Evolutionary conservation across 2,329 filamentous ascomycete species (phyloP).

Genomic region (Macrophomina pseudophaseolina): DNA sequence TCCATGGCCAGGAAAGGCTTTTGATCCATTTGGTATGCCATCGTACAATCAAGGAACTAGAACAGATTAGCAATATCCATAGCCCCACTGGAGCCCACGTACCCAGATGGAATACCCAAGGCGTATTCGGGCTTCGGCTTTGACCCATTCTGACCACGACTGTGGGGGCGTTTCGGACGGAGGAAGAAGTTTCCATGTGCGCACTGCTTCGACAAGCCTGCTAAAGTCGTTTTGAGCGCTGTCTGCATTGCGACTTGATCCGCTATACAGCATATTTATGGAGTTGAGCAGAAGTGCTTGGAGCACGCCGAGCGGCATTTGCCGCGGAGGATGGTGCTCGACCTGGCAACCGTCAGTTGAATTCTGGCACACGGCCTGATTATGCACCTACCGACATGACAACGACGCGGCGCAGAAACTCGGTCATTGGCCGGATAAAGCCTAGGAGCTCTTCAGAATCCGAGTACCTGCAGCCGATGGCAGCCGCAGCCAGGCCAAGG

Average conservation of each 20-base stretch:
- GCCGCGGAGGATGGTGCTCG: slow-evolving; percentile 14
- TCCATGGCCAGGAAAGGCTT: slow-evolving; percentile 22
- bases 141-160: slow-evolving; percentile 20
- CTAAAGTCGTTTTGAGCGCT: slow-evolving; percentile 12
- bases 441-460: slow-evolving; percentile 11
- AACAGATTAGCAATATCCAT: not conserved
- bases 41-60: not conserved
- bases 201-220: slow-evolving; percentile 7
- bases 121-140: slow-evolving; percentile 7
- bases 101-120: slow-evolving; percentile 13
- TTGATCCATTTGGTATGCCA: slow-evolving; percentile 27
- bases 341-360: not conserved
- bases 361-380: too few relatives aligned
- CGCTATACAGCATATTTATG: slow-evolving; percentile 21
- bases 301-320: slow-evolving; percentile 13
- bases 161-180: slow-evolving; percentile 7
- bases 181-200: slow-evolving; percentile 10
- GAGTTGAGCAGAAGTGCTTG: slow-evolving; percentile 2
- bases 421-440: slow-evolving; percentile 5
- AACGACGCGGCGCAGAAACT: slow-evolving; percentile 19
- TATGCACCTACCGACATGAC: slow-evolving; percentile 8
- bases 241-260: not conserved
- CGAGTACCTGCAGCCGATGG: slow-evolving; percentile 14
- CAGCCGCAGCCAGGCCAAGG: not conserved
- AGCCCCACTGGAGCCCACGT: not conserved